Evolutionary conservation across 441 rosid genomes (phyloP).

Genomic region (Brassica balearica): DNA sequence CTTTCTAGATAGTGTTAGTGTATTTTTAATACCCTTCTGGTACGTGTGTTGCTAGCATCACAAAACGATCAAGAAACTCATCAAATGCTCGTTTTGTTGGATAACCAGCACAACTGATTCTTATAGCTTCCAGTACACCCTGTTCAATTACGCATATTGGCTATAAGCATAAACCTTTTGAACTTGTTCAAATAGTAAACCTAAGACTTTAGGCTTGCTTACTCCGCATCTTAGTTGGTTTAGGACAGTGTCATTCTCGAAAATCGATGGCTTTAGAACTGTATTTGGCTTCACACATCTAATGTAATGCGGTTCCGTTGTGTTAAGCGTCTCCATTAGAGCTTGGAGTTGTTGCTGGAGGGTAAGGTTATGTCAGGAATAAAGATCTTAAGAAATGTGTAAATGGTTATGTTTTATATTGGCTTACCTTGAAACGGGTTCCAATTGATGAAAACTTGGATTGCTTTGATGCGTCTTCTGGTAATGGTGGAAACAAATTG

Average conservation of each 20-base stretch:
- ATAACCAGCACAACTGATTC: conserved; percentile 67
- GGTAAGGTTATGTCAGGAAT: conserved; percentile 42
- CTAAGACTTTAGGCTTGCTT: conserved; percentile 45
- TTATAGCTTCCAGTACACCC: conserved; percentile 67
- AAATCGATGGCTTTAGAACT: conserved; percentile 66
- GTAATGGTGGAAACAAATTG: conserved; percentile 58
- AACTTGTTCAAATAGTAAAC: conserved; percentile 22
- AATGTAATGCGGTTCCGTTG: conserved; percentile 64
- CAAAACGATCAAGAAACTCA: conserved; percentile 64
- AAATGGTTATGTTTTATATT: conserved; percentile 27
- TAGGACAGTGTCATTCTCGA: conserved; percentile 65
- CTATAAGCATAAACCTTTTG: conserved; percentile 18
- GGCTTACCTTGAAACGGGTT: conserved; percentile 58
- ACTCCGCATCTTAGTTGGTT: conserved; percentile 79
- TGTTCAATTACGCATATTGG: conserved; percentile 35
- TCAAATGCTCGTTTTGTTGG: conserved; percentile 60
- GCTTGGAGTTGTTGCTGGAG: conserved; percentile 79
- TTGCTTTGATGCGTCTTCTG: conserved; percentile 63
- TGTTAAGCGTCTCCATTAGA: conserved; percentile 70
- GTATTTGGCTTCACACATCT: conserved; percentile 82
- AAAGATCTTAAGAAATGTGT: conserved; percentile 28
- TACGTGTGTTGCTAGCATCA: conserved; percentile 53
- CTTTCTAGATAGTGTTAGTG: conserved; percentile 2
- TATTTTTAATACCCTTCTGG: conserved; percentile 50
- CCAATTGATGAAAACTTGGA: conserved; percentile 68